These are phyloP conservation scores for Sisymbrium irio DNA, from an alignment of 345 rosid species.

Conservation along the genomic window DNA sequence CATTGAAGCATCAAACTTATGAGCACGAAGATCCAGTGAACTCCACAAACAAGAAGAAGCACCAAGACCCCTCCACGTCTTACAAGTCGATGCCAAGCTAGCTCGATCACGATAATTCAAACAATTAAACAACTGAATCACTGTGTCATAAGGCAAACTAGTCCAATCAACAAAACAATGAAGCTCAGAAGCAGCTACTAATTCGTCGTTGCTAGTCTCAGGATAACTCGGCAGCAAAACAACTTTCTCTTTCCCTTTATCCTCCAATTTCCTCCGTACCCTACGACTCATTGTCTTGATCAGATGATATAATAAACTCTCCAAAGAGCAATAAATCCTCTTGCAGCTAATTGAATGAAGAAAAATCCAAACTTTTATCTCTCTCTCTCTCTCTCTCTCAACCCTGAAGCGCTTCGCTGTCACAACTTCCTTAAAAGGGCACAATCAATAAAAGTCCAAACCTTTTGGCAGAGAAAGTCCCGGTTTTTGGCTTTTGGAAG, in stretches of 20 bases:
- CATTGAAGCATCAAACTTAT: conserved; percentile 52
- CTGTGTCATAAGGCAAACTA: conserved; percentile 68
- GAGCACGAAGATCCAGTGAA: conserved; percentile 73
- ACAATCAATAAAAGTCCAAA: conserved; percentile 6
- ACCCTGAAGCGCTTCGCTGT: not conserved
- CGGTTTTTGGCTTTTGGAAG: not conserved
- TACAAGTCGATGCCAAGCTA: conserved; percentile 64
- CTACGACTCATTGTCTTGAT: conserved; percentile 68
- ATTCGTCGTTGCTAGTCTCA: conserved; percentile 50
- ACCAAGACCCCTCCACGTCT: conserved; percentile 58
- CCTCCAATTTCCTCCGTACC: conserved; percentile 65
- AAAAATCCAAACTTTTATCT: not conserved
- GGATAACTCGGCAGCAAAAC: conserved; percentile 45
- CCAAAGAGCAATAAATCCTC: not conserved
- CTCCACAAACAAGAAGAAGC: conserved; percentile 66
- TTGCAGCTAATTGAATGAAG: not conserved
- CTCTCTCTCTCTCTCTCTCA: not conserved
- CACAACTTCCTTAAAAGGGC: not conserved
- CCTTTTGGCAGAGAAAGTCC: conserved; percentile 11
- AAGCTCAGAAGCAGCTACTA: conserved; percentile 31
- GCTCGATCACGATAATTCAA: conserved; percentile 79
- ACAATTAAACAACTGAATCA: conserved; percentile 62
- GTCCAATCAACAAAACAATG: conserved; percentile 59
- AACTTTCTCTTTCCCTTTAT: conserved; percentile 54
- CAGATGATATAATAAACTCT: not conserved